A percentile compares a stretch with the other conserved stretches of the same genome.
Conservation (phyloP, 495 filamentous ascomycete species). For the Penicillium coprophilum region DNA sequence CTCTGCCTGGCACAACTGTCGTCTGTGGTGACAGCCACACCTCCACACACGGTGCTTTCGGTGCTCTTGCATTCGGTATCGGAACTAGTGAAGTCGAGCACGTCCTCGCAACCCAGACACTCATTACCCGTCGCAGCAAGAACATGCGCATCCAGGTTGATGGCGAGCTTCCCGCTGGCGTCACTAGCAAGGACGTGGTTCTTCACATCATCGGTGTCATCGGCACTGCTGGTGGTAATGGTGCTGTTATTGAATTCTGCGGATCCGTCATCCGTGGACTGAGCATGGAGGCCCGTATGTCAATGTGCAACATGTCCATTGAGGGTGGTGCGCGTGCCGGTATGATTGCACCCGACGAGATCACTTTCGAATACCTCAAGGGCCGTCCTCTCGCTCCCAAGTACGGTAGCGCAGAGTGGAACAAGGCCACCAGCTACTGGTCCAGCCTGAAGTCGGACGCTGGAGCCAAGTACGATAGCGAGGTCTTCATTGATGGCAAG, state of each 20-base stretch:
- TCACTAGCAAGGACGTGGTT: conserved; percentile 94
- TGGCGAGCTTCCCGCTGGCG: conserved; percentile 83
- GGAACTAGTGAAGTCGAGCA: conserved; percentile 98
- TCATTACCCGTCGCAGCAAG: conserved; percentile 92
- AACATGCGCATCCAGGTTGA: conserved; percentile 98
- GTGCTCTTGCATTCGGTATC: conserved; percentile 93
- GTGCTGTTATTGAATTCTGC: conserved; percentile 94
- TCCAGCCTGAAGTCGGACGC: conserved; percentile 78
- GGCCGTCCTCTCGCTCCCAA: conserved; percentile 84
- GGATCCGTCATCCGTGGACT: conserved; percentile 85
- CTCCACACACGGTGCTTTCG: conserved; percentile 96
- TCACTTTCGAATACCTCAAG: conserved; percentile 92
- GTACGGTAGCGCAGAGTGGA: conserved; percentile 82
- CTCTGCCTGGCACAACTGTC: conserved; percentile 92
- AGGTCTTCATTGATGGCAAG: conserved; percentile 83
- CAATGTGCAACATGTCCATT: conserved; percentile 99
- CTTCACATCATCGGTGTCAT: conserved; percentile 92
- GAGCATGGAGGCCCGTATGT: conserved; percentile 98
- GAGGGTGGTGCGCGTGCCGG: conserved; percentile 94
- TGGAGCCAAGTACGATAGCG: conserved; percentile 80
- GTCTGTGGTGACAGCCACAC: conserved; percentile 98
- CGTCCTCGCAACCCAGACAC: conserved; percentile 91
- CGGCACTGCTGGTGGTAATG: conserved; percentile 92
- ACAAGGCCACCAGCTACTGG: conserved; percentile 88
- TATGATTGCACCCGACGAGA: conserved; percentile 94